Base-by-base conservation (phyloP, 2,329 filamentous ascomycete genomes). In the Fusarium equiseti region DNA sequence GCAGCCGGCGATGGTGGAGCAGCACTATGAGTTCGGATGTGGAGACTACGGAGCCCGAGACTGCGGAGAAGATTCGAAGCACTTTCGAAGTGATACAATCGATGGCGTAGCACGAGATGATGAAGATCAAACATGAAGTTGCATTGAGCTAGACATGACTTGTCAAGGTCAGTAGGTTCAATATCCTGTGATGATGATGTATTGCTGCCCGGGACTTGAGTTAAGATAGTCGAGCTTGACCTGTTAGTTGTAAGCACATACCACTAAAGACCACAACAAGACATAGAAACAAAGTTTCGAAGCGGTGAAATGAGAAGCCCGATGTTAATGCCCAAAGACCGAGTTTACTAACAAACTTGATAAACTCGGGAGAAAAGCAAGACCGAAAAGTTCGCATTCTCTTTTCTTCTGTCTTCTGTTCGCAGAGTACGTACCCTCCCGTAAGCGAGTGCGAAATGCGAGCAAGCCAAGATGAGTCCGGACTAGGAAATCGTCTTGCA, bases 381-480 rank as follows among this genome's bases (percentile, higher is more conserved):
- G 18, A n/a, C 13, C 50, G 50, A 10, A 16, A 16, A 20, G n/a
- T 22, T 49, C 27, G 46, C 27, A 32, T 18, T 49, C 46, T 24
- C 22, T 31, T 24, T 8, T 13, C n/a, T 15, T 12, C 13, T 20
- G 3, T 5, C 27, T 53, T 16, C 20, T 61, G 31, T 35, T 40
- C 24, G 11, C 16, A 42, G 8, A 32, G 35, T 38, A 11, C 59
- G n/a, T 48, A 49, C 38, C 22, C 26, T 35, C 10, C 32, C 26
- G 44, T 63, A 69, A 52, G 68, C 68, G 63, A 71, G 24, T 66
- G 63, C 55, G 55, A 58, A 15, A 40, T 52, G 49, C 67, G 66
- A 70, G 53, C 31, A 67, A 62, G 60, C 60, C 55, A 51, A 48
- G 24, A 35, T 24, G 38, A 53, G 27, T 31, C 44, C 63, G 27